Conservation (phyloP, 1,284 basidiomycete genomes). For the Pseudozyma pruni region DNA sequence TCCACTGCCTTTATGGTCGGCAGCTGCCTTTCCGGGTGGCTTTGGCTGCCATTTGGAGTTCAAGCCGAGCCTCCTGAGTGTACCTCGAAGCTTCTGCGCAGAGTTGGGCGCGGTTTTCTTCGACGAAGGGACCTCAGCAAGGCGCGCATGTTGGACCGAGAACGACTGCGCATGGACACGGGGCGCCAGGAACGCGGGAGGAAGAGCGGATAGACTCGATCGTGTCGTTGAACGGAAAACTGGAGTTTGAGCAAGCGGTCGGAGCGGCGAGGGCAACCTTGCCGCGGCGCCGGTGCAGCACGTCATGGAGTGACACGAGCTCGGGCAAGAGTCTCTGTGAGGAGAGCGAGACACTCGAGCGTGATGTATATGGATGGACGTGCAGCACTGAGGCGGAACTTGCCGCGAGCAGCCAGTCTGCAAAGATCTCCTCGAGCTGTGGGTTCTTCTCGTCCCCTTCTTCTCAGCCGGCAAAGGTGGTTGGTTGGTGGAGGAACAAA, state of each 20-base stretch:
- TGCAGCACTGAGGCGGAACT: too few relatives aligned
- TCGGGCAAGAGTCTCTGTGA: too few relatives aligned
- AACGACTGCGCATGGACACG: constrained; percentile 13
- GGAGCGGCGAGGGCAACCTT: constrained; percentile 12
- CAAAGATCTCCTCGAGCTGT: too few relatives aligned
- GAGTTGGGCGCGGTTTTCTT: constrained; percentile 10
- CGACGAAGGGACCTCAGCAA: not conserved
- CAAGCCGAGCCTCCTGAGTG: constrained; percentile 20
- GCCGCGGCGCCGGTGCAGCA: constrained; percentile 11
- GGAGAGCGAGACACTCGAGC: too few relatives aligned
- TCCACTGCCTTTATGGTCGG: not conserved
- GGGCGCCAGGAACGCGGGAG: constrained; percentile 25
- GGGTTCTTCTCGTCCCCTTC: not conserved
- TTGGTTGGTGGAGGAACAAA: constrained; percentile 9
- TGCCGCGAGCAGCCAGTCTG: too few relatives aligned
- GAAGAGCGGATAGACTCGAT: constrained; percentile 1
- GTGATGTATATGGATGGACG: too few relatives aligned
- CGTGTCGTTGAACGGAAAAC: not conserved
- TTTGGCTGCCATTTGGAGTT: constrained; percentile 16
- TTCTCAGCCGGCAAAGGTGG: constrained; percentile 2
- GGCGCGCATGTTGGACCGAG: constrained; percentile 1
- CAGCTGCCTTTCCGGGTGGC: not conserved
- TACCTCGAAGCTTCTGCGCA: constrained; percentile 23
- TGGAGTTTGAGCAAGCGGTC: constrained; percentile 5
- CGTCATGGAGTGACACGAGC: too few relatives aligned